Evolutionary conservation across 176 grass and related monocot species (phyloP), one percentile per base, ranked within the genome.

Genomic region (Secale cereale): DNA sequence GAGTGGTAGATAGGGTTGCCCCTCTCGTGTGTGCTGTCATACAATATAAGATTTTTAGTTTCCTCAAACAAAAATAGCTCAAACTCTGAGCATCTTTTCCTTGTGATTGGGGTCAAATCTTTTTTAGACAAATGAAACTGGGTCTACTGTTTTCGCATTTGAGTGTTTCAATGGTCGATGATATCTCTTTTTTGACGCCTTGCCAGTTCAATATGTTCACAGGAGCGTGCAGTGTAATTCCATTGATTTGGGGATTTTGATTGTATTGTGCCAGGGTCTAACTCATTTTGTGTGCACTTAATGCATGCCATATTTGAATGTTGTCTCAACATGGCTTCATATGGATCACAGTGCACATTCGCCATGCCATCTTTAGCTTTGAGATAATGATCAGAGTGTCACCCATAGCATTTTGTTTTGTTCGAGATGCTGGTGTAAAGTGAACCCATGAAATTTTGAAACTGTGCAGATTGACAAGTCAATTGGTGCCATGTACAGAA

Each of bases 401-500:
- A 29, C 59, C 32, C 1, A 6, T 4, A 17, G 19, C 79, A 45
- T 78, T 65, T 57, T 43, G 3, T 70, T 79, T 78, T 33, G 30
- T 81, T 87, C 13, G 81, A 62, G 66, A 36, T n/a, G 28, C 20
- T 85, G 25, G 15, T 81, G 13, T 76, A 64, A 77, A 54, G 26
- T 64, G 50, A 63, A 76, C 63, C 77, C 11, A 88, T 78, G 63
- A 73, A 66, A 78, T 35, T 60, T 25, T 76, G 70, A 73, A 78
- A 76, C 73, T 27, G 23, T 73, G 74, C 91, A 99, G 97, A 86
- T 99, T 86, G 97, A 99, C 74, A 97, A 88, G 67, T 99, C 97
- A 15, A 92, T 99, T 79, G 74, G 43, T 41, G 79, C 88, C 72
- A 99, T 99, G 97, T 91, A 92, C 82, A 99, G 85, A 80, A 96